These are phyloP conservation scores for Blepharisma japonicum DNA, from an alignment of 73 alveolate species.

Conservation along the genomic window DNA sequence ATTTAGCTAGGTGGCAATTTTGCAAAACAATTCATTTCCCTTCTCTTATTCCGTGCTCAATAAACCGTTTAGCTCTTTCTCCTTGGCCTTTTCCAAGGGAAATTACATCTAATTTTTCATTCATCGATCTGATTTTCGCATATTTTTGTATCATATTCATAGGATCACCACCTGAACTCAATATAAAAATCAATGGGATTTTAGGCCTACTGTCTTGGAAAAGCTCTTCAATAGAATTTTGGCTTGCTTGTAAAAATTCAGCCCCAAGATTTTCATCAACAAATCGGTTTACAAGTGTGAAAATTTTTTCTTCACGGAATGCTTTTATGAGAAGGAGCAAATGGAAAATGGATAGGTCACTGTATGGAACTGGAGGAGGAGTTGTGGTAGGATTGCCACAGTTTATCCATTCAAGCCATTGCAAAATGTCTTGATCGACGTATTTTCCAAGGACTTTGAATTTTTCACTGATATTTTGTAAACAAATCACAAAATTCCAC, in stretches of 20 bases:
- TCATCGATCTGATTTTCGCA: constrained; percentile 74
- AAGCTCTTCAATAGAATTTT: constrained; percentile 87
- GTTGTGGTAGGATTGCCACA: background rate
- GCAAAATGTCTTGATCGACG: background rate
- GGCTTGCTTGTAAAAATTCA: constrained; percentile 85
- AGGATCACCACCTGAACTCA: constrained; percentile 97
- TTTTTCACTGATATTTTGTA: background rate
- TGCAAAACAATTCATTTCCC: constrained; percentile 95
- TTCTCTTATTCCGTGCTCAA: constrained; percentile 80
- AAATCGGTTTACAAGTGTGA: constrained; percentile 78
- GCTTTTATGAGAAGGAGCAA: constrained; percentile 79
- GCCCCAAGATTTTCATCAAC: constrained; percentile 85
- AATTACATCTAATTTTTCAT: constrained; percentile 76
- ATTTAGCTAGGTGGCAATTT: constrained; percentile 93
- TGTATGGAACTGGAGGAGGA: background rate
- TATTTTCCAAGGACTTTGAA: constrained; percentile 1
- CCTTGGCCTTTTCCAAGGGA: constrained; percentile 99
- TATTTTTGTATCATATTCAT: constrained; percentile 80
- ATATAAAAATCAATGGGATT: constrained; percentile 94
- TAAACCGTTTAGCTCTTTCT: constrained; percentile 76
- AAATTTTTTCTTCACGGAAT: constrained; percentile 87
- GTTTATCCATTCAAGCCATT: constrained; percentile 2
- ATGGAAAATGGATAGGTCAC: constrained; percentile 31
- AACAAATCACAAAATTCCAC: constrained; percentile 10
- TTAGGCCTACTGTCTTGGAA: constrained; percentile 84